Base-by-base conservation (phyloP, 2,329 filamentous ascomycete genomes). In the Claviceps spartinae region DNA sequence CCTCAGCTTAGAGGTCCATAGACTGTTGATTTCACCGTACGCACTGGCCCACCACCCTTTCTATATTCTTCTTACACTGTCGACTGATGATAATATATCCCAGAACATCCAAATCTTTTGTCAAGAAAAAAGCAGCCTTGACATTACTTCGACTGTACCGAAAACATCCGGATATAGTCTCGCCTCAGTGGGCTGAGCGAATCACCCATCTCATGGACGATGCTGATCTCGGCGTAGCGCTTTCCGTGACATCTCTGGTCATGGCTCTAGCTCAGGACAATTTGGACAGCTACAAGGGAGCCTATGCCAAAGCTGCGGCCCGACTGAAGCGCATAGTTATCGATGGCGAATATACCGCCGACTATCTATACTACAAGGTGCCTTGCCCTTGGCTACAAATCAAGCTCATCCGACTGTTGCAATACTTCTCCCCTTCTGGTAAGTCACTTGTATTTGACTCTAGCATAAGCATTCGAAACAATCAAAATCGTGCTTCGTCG, bases 201-300 rank as follows among this genome's bases (percentile, higher is more conserved):
- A 95, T 98, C 65, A 93, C 98, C 65, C 93, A 93, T n/a, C 76
- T 98, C 43, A 96, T 98, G 90, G 93, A 98, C 66, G 93, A 98
- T 62, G 76, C 81, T 5, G 93, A 98, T 63, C 82, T 97, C 67
- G 93, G 93, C 52, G 93, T 98, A 37, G 88, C 88, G 7, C 76
- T 98, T 24, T 98, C 94, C 0, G 88, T 98, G 44, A 96, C 93
- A 0, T 98, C 93, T 5, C 75, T 98, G 4, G 85, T 98, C 56
- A 95, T 96, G 83, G 85, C 93, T 1, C 71, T 98, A 58, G 88
- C 89, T 2, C 93, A 97, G 69, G 93, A 98, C 63, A 85, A 93
- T 62, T 80, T 86, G n/a, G 90, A 96, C 1, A 85, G 89, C 63
- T 98, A 96, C 74, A 91, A 86, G 67, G 90, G 89, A 43, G 88